Conservation (phyloP, 306 rosid genomes). For the Casuarina glauca region DNA sequence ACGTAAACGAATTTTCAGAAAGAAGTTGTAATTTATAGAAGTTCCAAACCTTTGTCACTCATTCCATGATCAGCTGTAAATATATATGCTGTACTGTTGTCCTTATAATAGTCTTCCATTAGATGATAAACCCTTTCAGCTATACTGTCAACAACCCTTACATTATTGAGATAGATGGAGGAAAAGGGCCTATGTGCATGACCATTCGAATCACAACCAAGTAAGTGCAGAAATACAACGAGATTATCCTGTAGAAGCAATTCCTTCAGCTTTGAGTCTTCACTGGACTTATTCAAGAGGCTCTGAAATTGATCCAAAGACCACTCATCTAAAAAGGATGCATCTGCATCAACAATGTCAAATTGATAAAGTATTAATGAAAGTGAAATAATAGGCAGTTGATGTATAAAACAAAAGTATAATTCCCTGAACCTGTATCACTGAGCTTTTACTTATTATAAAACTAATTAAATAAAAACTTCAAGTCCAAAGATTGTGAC, state of each 20-base stretch:
- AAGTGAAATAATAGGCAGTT: constrained; percentile 12
- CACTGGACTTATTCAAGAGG: constrained; percentile 68
- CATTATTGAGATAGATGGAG: constrained; percentile 85
- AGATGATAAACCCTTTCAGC: constrained; percentile 79
- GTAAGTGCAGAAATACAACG: constrained; percentile 78
- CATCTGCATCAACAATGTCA: constrained; percentile 58
- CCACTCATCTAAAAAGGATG: constrained; percentile 91
- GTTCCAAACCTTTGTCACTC: constrained; percentile 79
- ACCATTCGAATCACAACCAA: constrained; percentile 93
- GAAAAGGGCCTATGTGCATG: constrained; percentile 91
- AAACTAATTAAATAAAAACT: constrained; percentile 10
- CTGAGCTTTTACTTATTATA: not conserved
- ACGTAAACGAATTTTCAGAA: constrained; percentile 15
- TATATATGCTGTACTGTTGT: constrained; percentile 68
- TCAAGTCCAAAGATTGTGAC: constrained; percentile 7
- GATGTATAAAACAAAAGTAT: constrained; percentile 3
- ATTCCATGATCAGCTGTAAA: constrained; percentile 96
- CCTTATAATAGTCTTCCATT: constrained; percentile 71
- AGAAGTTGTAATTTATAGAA: constrained; percentile 6
- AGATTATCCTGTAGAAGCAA: constrained; percentile 69
- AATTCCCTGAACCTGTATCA: not conserved
- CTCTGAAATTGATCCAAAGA: constrained; percentile 80
- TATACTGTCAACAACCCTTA: constrained; percentile 79
- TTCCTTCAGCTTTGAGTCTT: constrained; percentile 63
- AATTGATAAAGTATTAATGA: constrained; percentile 19